A percentile compares a stretch with the other conserved stretches of the same genome.
Conservation (phyloP, 2,329 filamentous ascomycete genomes). For the Lecanosticta acicola region DNA sequence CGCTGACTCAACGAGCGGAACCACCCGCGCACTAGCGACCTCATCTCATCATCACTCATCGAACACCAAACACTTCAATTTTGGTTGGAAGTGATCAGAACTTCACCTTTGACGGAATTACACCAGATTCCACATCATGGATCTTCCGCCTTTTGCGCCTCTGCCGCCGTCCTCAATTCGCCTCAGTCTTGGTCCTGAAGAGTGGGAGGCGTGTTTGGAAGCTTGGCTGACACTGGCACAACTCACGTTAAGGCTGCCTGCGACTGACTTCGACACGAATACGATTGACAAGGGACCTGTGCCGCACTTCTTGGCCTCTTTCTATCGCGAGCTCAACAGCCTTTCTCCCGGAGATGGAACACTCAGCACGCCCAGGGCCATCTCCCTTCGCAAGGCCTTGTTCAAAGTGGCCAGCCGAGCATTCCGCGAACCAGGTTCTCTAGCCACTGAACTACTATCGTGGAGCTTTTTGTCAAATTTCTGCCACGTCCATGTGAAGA, state of each 20-base stretch:
- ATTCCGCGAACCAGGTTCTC: constrained; percentile 30
- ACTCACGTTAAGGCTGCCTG: constrained; percentile 56
- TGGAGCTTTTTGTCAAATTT: constrained; percentile 67
- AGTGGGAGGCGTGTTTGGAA: constrained; percentile 73
- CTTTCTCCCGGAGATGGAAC: constrained; percentile 16
- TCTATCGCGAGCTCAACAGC: constrained; percentile 52
- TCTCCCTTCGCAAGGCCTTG: constrained; percentile 54
- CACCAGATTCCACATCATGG: constrained; percentile 27
- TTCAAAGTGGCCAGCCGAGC: constrained; percentile 53
- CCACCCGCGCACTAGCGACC: background rate
- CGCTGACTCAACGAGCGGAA: constrained; percentile 5
- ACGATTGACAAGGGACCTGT: constrained; percentile 55
- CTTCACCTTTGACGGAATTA: too few relatives aligned
- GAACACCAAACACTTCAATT: background rate
- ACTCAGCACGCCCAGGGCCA: constrained; percentile 34
- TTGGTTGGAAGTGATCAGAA: background rate
- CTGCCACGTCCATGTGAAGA: constrained; percentile 61
- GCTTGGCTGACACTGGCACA: constrained; percentile 68
- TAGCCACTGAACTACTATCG: constrained; percentile 44
- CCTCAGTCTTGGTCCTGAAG: constrained; percentile 57
- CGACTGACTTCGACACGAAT: constrained; percentile 48
- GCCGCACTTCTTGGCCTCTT: constrained; percentile 59
- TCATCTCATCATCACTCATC: constrained; percentile 6
- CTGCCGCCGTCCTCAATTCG: constrained; percentile 67
- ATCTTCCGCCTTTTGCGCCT: constrained; percentile 67